Conservation (phyloP, 179 eudicot species). For the Monotropa hypopitys region DNA sequence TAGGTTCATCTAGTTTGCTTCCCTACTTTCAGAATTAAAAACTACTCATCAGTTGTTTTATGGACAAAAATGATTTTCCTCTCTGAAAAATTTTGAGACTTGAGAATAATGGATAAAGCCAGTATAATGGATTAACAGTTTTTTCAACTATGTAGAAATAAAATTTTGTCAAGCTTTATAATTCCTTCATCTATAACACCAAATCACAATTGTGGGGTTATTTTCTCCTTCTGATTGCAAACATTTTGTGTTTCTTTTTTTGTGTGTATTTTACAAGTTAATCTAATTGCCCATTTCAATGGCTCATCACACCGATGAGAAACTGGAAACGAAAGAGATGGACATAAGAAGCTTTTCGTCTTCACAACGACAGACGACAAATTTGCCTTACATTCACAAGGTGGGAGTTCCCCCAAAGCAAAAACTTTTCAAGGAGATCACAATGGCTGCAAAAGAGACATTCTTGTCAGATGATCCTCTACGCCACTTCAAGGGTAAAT, state of each 20-base stretch:
- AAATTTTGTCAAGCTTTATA: too few relatives aligned
- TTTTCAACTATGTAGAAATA: background rate
- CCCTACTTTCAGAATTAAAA: background rate
- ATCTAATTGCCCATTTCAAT: constrained; percentile 15
- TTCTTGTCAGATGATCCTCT: constrained; percentile 52
- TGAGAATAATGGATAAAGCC: background rate
- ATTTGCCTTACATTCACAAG: constrained; percentile 19
- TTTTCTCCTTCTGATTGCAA: background rate
- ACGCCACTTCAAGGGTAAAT: constrained; percentile 42
- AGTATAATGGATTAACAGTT: too few relatives aligned
- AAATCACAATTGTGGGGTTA: background rate
- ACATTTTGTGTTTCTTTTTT: background rate
- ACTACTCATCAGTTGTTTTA: background rate
- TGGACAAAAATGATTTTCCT: background rate
- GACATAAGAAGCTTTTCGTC: constrained; percentile 26
- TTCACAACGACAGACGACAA: constrained; percentile 15
- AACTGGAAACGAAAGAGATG: constrained; percentile 24
- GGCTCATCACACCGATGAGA: constrained; percentile 20
- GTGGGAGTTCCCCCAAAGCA: constrained; percentile 45
- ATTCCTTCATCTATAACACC: background rate
- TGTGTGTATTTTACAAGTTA: constrained; percentile 2
- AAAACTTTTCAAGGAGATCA: constrained; percentile 39
- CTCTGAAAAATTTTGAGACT: background rate
- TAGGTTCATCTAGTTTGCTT: background rate
- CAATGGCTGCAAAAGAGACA: constrained; percentile 30